These are phyloP conservation scores for Xylaria longipes DNA, from an alignment of 495 filamentous ascomycete species.

Conservation along the genomic window DNA sequence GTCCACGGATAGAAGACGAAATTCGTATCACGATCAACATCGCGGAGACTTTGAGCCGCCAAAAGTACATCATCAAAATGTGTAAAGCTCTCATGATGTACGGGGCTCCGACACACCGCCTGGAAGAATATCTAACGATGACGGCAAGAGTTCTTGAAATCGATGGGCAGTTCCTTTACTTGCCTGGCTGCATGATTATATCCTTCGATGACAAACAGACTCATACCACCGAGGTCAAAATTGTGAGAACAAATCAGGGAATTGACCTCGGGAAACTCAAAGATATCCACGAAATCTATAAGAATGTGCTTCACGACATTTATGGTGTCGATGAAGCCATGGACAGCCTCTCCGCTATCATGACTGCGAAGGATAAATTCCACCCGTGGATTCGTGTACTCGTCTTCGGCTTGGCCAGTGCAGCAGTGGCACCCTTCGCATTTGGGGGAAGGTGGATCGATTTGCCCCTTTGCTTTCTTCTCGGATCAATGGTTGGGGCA, in stretches of 20 bases:
- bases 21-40: constrained; percentile 88
- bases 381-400: constrained; percentile 74
- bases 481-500: constrained; percentile 82
- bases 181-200: constrained; percentile 94
- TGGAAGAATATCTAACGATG: constrained; percentile 89
- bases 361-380: constrained; percentile 67
- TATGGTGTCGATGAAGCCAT: constrained; percentile 87
- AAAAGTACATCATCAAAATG: constrained; percentile 82
- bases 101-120: constrained; percentile 77
- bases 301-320: constrained; percentile 88
- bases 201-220: constrained; percentile 90
- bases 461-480: constrained; percentile 83
- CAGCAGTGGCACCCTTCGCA: constrained; percentile 82
- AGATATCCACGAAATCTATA: constrained; percentile 89
- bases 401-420: constrained; percentile 85
- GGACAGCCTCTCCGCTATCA: constrained; percentile 69
- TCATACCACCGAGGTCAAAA: constrained; percentile 91
- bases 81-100: constrained; percentile 88
- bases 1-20: constrained; percentile 62
- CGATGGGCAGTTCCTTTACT: constrained; percentile 89
- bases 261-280: constrained; percentile 84
- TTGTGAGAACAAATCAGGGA: constrained; percentile 77
- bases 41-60: constrained; percentile 80
- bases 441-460: constrained; percentile 89
- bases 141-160: constrained; percentile 87